Evolutionary conservation across 2,329 filamentous ascomycete species (phyloP).

Genomic region (Verticillium isaacii): DNA sequence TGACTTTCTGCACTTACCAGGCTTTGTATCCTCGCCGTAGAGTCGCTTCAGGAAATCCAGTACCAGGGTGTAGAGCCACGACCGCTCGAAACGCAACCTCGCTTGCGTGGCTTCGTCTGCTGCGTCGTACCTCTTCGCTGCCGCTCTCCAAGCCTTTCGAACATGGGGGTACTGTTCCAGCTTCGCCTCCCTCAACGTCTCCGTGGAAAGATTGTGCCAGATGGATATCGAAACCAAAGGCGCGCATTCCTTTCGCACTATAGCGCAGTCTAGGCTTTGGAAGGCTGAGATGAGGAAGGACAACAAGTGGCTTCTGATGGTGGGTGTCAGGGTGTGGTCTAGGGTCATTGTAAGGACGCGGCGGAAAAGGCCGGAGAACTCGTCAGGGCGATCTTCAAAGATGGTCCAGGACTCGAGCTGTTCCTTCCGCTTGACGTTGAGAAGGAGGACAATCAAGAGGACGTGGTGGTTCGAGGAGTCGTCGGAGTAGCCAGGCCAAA

Average conservation of each 20-base stretch:
- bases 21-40: constrained; percentile 49
- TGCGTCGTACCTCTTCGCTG: constrained; percentile 79
- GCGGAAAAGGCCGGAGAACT: constrained; percentile 86
- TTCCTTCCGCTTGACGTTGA: constrained; percentile 84
- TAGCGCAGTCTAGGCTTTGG: constrained; percentile 82
- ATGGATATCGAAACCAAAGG: constrained; percentile 90
- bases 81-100: constrained; percentile 81
- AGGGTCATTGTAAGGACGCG: constrained; percentile 84
- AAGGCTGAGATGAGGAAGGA: constrained; percentile 89
- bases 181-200: constrained; percentile 65
- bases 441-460: constrained; percentile 76
- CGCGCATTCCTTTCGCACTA: constrained; percentile 94
- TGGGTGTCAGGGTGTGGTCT: constrained; percentile 60
- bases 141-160: constrained; percentile 86
- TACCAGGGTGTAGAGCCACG: constrained; percentile 85
- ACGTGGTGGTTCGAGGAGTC: constrained; percentile 90
- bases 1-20: constrained; percentile 28
- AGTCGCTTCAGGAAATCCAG: constrained; percentile 76
- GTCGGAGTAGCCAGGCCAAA: constrained; percentile 91
- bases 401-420: constrained; percentile 84
- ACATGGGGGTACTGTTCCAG: constrained; percentile 71
- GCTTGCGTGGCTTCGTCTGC: constrained; percentile 77
- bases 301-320: constrained; percentile 76
- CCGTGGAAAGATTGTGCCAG: constrained; percentile 88
- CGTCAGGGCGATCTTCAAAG: constrained; percentile 70